These are phyloP conservation scores for Arthrobotrys musiformis DNA, from an alignment of 2,329 filamentous ascomycete genomes.

Conservation along the genomic window DNA sequence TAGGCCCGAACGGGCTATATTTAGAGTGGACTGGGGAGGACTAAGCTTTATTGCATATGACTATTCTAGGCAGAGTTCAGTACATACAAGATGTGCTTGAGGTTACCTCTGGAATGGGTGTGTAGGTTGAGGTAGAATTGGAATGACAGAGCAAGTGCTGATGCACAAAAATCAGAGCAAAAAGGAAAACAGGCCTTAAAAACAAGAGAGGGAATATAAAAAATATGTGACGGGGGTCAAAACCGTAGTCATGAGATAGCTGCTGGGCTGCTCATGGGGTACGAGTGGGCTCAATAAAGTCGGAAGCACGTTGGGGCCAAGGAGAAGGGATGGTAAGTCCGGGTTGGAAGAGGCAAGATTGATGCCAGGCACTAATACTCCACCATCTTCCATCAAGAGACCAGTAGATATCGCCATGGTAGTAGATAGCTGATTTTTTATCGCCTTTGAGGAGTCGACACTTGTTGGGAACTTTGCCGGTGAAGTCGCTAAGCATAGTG, in stretches of 20 bases:
- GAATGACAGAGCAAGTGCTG: too few relatives aligned
- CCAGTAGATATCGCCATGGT: slow-evolving; percentile 23
- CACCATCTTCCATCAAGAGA: slow-evolving; percentile 31
- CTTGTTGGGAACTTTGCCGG: neutral
- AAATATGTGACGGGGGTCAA: neutral
- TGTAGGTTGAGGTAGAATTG: too few relatives aligned
- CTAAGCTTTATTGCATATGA: too few relatives aligned
- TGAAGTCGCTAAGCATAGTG: slow-evolving; percentile 14
- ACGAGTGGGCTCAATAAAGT: neutral
- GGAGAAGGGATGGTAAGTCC: slow-evolving; percentile 23
- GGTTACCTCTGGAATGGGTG: too few relatives aligned
- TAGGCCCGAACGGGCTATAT: too few relatives aligned
- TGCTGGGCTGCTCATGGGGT: neutral
- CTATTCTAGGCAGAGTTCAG: too few relatives aligned
- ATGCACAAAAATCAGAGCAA: too few relatives aligned
- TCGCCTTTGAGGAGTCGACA: slow-evolving; percentile 1
- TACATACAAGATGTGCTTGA: too few relatives aligned
- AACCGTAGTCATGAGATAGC: neutral
- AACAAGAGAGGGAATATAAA: neutral
- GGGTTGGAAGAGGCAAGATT: slow-evolving; percentile 8
- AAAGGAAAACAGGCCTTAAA: too few relatives aligned
- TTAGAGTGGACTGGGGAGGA: too few relatives aligned
- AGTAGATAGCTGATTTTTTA: slow-evolving; percentile 6
- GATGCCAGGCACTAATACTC: slow-evolving; percentile 28
- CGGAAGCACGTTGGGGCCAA: neutral